Conservation (phyloP, 495 filamentous ascomycete species). For the Penicillium antarcticum region DNA sequence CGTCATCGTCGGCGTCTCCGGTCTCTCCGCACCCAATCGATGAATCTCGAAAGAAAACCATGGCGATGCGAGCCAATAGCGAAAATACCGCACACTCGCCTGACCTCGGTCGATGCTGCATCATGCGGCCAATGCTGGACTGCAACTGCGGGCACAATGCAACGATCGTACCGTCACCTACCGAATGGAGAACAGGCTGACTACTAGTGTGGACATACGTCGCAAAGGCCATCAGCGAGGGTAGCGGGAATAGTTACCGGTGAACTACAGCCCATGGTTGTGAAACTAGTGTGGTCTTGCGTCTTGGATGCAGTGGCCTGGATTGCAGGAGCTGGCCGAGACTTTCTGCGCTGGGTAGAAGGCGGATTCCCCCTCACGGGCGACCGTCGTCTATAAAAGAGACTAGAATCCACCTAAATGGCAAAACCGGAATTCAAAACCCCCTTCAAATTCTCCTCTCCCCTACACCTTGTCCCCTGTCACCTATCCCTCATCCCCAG, state of each 20-base stretch:
- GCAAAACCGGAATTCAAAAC: neutral
- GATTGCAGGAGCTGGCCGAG: neutral
- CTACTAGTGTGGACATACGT: neutral
- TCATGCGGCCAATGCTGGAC: neutral
- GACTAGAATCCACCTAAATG: neutral
- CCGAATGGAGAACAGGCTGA: neutral
- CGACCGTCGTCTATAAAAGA: neutral
- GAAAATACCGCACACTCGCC: neutral
- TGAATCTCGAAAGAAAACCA: neutral
- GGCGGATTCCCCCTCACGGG: neutral
- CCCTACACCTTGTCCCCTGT: neutral
- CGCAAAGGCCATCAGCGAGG: neutral
- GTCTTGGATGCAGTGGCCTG: neutral
- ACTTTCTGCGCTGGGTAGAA: neutral
- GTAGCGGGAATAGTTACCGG: neutral
- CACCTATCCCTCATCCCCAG: neutral
- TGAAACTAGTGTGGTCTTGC: neutral
- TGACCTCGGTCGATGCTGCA: neutral
- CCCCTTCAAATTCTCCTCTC: neutral
- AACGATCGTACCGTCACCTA: neutral
- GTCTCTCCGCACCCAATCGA: neutral
- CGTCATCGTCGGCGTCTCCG: conserved; percentile 7
- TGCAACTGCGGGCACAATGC: neutral
- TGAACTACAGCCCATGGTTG: neutral
- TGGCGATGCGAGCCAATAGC: conserved; percentile 4